A percentile compares a stretch with the other conserved stretches of the same genome.
phyloP scores from a whole-genome alignment of 83 land plant genomes.

The Diphasiastrum complanatum region DNA sequence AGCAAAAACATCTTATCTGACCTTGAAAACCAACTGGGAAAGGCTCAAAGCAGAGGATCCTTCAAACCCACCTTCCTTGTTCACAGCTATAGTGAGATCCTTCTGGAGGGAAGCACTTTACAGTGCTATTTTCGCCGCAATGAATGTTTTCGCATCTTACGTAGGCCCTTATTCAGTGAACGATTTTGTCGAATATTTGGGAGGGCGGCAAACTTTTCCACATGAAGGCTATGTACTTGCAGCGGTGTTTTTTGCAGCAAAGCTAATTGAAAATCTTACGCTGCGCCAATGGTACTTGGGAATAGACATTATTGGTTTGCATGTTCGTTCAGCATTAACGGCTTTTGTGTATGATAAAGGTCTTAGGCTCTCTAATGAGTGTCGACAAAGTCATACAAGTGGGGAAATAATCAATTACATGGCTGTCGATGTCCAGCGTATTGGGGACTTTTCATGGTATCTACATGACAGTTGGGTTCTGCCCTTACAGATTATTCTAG shows the following conservation, averaged over 20 bases:
- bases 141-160: conserved; percentile 73
- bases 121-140: conserved; percentile 62
- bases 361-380: conserved; percentile 62
- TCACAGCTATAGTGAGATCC: conserved; percentile 50
- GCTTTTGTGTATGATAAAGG: conserved; percentile 92
- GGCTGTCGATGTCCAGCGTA: conserved; percentile 95
- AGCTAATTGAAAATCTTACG: conserved; percentile 67
- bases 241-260: conserved; percentile 56
- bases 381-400: conserved; percentile 76
- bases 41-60: conserved; percentile 48
- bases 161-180: conserved; percentile 83
- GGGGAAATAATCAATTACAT: conserved; percentile 97
- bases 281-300: conserved; percentile 92
- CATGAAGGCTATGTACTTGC: conserved; percentile 75
- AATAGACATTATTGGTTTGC: conserved; percentile 85
- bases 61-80: conserved; percentile 44
- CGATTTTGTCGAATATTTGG: conserved; percentile 84
- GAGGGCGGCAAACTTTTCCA: conserved; percentile 52
- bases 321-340: conserved; percentile 76
- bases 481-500: conserved; percentile 84
- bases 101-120: conserved; percentile 77
- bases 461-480: conserved; percentile 94
- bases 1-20: conserved; percentile 47
- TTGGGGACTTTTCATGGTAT: conserved; percentile 96
- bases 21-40: conserved; percentile 61